Conservation (phyloP, 2,329 filamentous ascomycete species). For the Aspergillus sp. region DNA sequence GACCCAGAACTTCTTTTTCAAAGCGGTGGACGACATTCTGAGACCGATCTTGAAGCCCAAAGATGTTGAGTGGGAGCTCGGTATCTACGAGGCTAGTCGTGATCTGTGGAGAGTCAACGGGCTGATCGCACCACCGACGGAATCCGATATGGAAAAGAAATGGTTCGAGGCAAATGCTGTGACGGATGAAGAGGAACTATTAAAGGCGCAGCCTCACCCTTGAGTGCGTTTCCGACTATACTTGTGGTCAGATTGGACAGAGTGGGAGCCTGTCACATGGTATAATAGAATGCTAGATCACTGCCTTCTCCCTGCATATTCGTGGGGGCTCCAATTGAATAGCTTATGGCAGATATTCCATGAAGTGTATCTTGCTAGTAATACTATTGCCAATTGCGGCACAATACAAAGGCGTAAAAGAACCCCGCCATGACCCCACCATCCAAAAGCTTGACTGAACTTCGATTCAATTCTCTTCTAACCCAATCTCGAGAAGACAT, state of each 20-base stretch:
- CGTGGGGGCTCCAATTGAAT: background rate
- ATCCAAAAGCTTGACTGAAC: background rate
- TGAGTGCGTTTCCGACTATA: too few relatives aligned
- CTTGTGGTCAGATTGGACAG: too few relatives aligned
- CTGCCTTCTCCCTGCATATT: too few relatives aligned
- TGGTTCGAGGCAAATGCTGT: too few relatives aligned
- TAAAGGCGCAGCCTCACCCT: too few relatives aligned
- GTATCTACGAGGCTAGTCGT: conserved; percentile 4
- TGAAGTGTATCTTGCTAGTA: too few relatives aligned
- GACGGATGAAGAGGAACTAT: too few relatives aligned
- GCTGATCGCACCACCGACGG: conserved; percentile 2
- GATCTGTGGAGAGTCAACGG: conserved; percentile 10
- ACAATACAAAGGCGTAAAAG: background rate
- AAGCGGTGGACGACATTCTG: background rate
- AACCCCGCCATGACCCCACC: conserved; percentile 4
- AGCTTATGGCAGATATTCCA: too few relatives aligned
- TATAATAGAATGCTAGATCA: too few relatives aligned
- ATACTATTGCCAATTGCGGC: too few relatives aligned
- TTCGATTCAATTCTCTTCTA: background rate
- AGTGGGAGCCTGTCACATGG: too few relatives aligned
- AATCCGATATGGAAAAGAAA: too few relatives aligned
- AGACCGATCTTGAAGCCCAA: conserved; percentile 3
- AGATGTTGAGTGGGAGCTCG: conserved; percentile 9
- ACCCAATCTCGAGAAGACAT: background rate
- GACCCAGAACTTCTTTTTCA: conserved; percentile 1